Base-by-base conservation (phyloP, 164 flowering plant species). In the Pachysandra terminalis region DNA sequence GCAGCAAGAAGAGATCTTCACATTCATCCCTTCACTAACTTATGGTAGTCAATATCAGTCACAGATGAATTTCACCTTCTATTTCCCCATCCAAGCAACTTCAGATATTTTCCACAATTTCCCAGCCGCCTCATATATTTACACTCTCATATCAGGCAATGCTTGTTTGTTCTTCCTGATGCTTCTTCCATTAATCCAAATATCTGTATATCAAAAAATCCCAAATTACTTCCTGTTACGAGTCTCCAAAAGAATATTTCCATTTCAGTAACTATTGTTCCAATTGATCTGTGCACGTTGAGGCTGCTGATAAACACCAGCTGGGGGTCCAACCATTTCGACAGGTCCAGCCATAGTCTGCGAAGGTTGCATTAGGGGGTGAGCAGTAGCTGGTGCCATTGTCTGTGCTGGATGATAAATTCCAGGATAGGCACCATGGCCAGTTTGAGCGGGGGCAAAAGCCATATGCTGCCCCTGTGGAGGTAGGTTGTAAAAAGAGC, bases 381-480 rank as follows among this genome's bases (percentile, higher is more conserved):
- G 93, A 67, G 82, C 84, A 14, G 80, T 66, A 52, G 88, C 77
- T 15, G 93, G 82, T 25, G 90, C 73, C 28, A 85, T 85, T 5
- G 92, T 83, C 66, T 83, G 96, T 49, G 81, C 79, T 56, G 96
- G 96, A 76, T 87, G 95, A 68, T 85, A 93, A 5, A 93, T 71
- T 35, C 91, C 82, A 19, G 94, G 68, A 72, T 86, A 86, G 51
- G 89, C 73, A 70, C 88, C 87, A 70, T 86, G 94, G 65, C 85
- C 89, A 19, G 83, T 77, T 64, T 90, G 96, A 14, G 96, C 49
- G 23, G 96, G 86, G 6, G 88, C 62, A 68, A 76, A 93, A 65
- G 94, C 74, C 59, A 91, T 78, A 71, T 90, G 92, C 77, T 88
- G 98, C 65, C 90, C 92, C 68, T 90, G 97, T 58, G 92, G 90